A percentile compares a stretch with the other conserved stretches of the same genome.
phyloP scores from a whole-genome alignment of 2,329 filamentous ascomycete species.

The Fusarium fracticaudum region DNA sequence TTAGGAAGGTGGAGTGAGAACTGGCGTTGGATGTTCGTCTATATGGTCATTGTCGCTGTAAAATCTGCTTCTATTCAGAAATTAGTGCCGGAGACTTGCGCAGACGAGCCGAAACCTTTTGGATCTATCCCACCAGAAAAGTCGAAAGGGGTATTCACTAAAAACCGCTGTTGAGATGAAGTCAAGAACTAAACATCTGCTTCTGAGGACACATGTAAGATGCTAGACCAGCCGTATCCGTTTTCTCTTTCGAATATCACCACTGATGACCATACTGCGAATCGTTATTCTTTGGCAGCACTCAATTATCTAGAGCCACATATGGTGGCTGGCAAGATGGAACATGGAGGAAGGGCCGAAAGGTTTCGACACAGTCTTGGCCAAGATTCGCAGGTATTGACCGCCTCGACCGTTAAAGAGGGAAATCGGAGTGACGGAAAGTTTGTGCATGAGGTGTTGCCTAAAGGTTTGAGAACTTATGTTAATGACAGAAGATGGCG shows the following conservation, averaged over 20 bases:
- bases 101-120: background rate
- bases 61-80: background rate
- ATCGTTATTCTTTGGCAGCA: background rate
- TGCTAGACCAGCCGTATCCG: too few relatives aligned
- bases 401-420: background rate
- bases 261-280: rapidly evolving
- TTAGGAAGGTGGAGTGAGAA: too few relatives aligned
- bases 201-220: background rate
- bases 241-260: background rate
- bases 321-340: background rate
- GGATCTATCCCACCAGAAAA: background rate
- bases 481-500: background rate
- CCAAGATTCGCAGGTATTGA: background rate
- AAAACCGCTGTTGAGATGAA: background rate
- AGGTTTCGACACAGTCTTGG: background rate
- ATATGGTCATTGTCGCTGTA: background rate
- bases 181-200: background rate
- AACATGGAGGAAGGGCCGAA: background rate
- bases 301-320: background rate
- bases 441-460: too few relatives aligned
- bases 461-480: background rate
- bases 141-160: background rate
- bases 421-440: too few relatives aligned
- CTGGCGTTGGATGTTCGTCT: too few relatives aligned
- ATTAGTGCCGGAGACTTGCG: background rate